phyloP scores from a whole-genome alignment of 306 rosid species.

The Ormosia emarginata region DNA sequence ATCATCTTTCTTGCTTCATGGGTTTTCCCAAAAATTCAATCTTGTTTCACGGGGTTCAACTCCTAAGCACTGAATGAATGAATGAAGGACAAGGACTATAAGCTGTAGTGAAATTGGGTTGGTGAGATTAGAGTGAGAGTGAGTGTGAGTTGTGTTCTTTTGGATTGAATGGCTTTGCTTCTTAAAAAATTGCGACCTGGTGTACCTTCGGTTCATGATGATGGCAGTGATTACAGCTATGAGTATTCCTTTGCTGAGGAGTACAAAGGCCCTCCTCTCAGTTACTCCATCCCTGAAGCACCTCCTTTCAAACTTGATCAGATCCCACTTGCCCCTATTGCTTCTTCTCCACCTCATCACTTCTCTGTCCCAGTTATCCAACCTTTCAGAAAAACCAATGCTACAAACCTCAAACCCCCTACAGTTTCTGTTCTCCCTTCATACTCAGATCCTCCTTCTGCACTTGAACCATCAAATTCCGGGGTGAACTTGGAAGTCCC shows the following conservation, averaged over 20 bases:
- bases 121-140: neutral
- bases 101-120: neutral
- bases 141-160: too few species aligned
- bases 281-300: slow-evolving; percentile 50
- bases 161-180: slow-evolving; percentile 44
- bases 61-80: neutral
- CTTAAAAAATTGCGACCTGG: slow-evolving; percentile 37
- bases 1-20: neutral
- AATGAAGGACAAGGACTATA: neutral
- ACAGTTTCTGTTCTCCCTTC: neutral
- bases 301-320: slow-evolving; percentile 45
- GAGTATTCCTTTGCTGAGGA: slow-evolving; percentile 71
- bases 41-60: neutral
- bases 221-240: slow-evolving; percentile 16
- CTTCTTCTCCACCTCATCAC: slow-evolving; percentile 30
- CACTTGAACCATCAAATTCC: neutral
- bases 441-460: neutral
- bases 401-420: neutral
- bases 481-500: neutral
- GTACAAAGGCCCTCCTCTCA: slow-evolving; percentile 60
- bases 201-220: slow-evolving; percentile 28
- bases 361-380: slow-evolving; percentile 51
- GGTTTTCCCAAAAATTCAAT: neutral
- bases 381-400: slow-evolving; percentile 46
- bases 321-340: slow-evolving; percentile 53